Evolutionary conservation across 2,329 filamentous ascomycete genomes (phyloP).

Genomic region (Scedosporium dehoogii): DNA sequence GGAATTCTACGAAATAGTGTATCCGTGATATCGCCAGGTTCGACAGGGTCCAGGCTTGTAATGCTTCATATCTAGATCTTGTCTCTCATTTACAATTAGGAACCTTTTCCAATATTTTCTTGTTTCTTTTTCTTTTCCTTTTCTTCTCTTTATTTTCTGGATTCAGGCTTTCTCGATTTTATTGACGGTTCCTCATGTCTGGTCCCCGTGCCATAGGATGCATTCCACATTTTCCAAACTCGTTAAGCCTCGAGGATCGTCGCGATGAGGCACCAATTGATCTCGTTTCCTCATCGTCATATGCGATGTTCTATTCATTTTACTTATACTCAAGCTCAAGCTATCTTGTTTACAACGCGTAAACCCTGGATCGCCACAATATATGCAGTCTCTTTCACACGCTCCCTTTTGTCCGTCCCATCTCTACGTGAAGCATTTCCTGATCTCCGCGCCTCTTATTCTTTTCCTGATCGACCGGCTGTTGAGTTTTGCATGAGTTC

Average conservation of each 20-base stretch:
- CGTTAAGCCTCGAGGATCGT: background rate
- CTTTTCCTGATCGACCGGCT: background rate
- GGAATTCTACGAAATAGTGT: too few relatives aligned
- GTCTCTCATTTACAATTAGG: background rate
- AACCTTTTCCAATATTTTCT: background rate
- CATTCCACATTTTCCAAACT: background rate
- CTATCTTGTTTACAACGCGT: background rate
- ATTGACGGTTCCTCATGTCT: too few relatives aligned
- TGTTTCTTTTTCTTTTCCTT: background rate
- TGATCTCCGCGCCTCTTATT: background rate
- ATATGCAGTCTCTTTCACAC: background rate
- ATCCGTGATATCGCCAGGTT: too few relatives aligned
- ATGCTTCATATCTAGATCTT: too few relatives aligned
- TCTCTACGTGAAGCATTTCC: background rate
- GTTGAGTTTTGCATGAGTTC: background rate
- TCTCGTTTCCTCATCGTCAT: background rate
- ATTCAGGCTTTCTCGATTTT: background rate
- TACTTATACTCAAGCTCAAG: too few relatives aligned
- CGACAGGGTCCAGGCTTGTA: too few relatives aligned
- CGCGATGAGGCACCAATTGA: background rate
- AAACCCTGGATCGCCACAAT: too few relatives aligned
- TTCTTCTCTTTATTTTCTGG: background rate
- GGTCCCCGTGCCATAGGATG: background rate
- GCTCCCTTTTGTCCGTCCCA: background rate
- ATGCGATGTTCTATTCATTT: background rate